Conservation (phyloP, 2,329 filamentous ascomycete genomes). For the Penicillium sp. region DNA sequence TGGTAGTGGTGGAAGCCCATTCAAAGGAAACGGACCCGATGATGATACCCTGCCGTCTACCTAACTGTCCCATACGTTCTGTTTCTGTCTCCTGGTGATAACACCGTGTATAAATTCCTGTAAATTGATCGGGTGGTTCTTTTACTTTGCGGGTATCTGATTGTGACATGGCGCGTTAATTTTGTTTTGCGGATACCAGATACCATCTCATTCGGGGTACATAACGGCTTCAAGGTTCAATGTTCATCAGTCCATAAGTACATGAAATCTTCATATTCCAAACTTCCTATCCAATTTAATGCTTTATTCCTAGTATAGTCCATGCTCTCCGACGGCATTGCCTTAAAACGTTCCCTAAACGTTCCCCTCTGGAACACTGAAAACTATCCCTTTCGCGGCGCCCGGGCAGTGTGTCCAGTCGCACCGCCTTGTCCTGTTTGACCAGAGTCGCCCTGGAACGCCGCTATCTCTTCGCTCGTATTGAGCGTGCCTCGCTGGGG, state of each 20-base stretch:
- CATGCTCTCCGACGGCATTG: not conserved
- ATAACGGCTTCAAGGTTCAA: not conserved
- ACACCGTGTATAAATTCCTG: not conserved
- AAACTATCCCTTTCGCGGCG: conserved; percentile 5
- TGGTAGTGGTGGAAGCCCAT: conserved; percentile 17
- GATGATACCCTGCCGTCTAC: not conserved
- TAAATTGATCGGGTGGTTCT: not conserved
- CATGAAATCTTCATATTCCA: not conserved
- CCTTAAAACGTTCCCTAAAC: too few species aligned
- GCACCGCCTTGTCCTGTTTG: conserved; percentile 10
- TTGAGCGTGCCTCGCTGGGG: conserved; percentile 8
- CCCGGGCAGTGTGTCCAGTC: conserved; percentile 5
- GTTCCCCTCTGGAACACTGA: not conserved
- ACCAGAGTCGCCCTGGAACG: conserved; percentile 8
- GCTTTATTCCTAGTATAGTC: not conserved
- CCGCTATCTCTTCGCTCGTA: conserved; percentile 17
- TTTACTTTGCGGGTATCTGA: not conserved
- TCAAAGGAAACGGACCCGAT: not conserved
- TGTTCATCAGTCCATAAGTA: not conserved
- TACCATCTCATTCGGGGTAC: not conserved
- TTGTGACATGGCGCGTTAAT: not conserved
- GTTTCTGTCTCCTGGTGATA: not conserved
- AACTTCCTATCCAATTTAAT: not conserved
- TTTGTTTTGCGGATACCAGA: conserved; percentile 3
- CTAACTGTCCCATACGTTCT: not conserved